These are phyloP conservation scores for Annulohypoxylon stygium DNA, from an alignment of 495 filamentous ascomycete species.

Conservation along the genomic window DNA sequence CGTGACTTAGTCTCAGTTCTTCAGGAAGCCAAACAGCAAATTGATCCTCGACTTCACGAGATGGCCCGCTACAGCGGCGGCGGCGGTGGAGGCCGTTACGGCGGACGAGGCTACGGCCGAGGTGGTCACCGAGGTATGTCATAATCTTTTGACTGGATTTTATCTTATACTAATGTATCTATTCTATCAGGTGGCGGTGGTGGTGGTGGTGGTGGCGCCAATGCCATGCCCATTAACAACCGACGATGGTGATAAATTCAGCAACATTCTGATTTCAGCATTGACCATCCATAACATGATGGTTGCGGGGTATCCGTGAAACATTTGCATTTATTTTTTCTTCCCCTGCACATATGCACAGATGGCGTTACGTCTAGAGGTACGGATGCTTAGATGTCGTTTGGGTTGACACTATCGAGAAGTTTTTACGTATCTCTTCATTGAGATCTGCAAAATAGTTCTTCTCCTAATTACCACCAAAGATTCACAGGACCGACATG, in stretches of 20 bases:
- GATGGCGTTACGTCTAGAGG: conserved; percentile 53
- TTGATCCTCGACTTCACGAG: conserved; percentile 94
- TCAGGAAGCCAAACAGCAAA: conserved; percentile 96
- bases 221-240: conserved; percentile 61
- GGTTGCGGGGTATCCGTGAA: conserved; percentile 26
- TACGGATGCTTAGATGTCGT: conserved; percentile 50
- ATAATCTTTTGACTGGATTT: neutral
- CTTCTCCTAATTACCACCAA: conserved; percentile 35
- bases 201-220: conserved; percentile 54
- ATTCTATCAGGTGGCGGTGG: conserved; percentile 32
- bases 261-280: neutral
- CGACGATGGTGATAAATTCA: conserved; percentile 59
- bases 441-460: conserved; percentile 31
- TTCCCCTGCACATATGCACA: conserved; percentile 49
- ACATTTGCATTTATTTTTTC: conserved; percentile 36
- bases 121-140: conserved; percentile 72
- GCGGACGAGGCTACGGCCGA: conserved; percentile 69
- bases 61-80: conserved; percentile 95
- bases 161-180: conserved; percentile 35
- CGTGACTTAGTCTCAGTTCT: conserved; percentile 94
- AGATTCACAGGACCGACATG: conserved; percentile 21
- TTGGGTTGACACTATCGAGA: conserved; percentile 35
- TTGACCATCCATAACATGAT: neutral
- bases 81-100: conserved; percentile 78
- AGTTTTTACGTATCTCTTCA: conserved; percentile 38